Base-by-base conservation (phyloP, 345 rosid species). In the Geranium rotundifolium region DNA sequence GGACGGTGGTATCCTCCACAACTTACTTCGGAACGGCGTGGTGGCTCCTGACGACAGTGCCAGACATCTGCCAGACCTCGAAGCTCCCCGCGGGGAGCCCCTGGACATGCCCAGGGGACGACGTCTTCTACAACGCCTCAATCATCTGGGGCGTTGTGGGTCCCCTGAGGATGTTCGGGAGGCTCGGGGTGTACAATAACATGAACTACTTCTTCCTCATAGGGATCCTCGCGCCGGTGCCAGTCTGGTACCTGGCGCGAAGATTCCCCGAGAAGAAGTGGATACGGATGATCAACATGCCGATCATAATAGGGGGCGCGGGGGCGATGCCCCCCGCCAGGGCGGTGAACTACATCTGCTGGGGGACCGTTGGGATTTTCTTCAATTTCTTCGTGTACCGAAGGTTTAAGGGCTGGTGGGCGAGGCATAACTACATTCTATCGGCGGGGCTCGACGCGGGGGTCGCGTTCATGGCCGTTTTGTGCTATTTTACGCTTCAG, bases 101-200 rank as follows among this genome's bases (percentile, higher is more conserved):
- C 0, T 84, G 84, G 89, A 82, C 85, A 0, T 84, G 89, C 62
- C 80, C 85, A 0, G 64, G 76, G 19, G 82, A 76, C 4, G 67
- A 74, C 23, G 74, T 81, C 19, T 74, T 69, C 75, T 84, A 77
- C 79, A 79, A 78, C 62, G 81, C 82, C 41, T 84, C 86, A 56
- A 61, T 82, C 73, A 80, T 84, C 13, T 84, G 89, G 89, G 89
- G 84, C 1, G 70, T 80, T 19, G 83, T 82, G 0, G 89, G 83
- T 6, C 83, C 83, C 4, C 67, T 69, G 13, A 49, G 82, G 54
- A 75, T 84, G 81, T 82, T 80, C 39, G 82, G 82, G 10, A 65
- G 60, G 30, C 71, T 74, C 0, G 86, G 83, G 17, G 41, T 75
- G 15, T 81, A 81, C 56, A 62, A 74, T 10, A 60, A 75, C 52